phyloP scores from a whole-genome alignment of 257 asterid species.

The Solanum pimpinellifolium region DNA sequence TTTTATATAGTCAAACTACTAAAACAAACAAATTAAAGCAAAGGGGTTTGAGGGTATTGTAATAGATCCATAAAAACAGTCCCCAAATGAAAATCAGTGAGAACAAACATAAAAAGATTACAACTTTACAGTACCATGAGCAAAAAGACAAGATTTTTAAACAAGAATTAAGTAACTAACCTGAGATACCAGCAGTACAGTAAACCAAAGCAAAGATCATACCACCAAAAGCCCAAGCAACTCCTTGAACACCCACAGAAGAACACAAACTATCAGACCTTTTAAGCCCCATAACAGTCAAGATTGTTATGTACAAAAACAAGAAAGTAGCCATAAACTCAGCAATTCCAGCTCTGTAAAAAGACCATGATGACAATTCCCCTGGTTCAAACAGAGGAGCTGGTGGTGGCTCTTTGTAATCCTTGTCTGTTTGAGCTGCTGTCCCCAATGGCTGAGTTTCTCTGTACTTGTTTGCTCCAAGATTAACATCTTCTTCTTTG shows the following conservation, averaged over 20 bases:
- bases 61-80: not conserved
- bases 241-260: slow-evolving; percentile 41
- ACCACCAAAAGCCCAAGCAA: slow-evolving; percentile 54
- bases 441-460: slow-evolving; percentile 40
- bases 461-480: slow-evolving; percentile 38
- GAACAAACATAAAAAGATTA: not conserved
- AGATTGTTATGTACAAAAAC: slow-evolving; percentile 29
- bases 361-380: slow-evolving; percentile 59
- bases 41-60: not conserved
- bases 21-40: not conserved
- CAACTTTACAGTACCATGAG: no score
- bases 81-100: not conserved
- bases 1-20: not conserved
- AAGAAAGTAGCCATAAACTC: slow-evolving; percentile 59
- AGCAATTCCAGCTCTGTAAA: slow-evolving; percentile 66
- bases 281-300: slow-evolving; percentile 37
- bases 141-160: not conserved
- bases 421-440: slow-evolving; percentile 41
- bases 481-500: slow-evolving; percentile 37
- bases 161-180: not conserved
- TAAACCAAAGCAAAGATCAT: slow-evolving; percentile 46
- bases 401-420: slow-evolving; percentile 58
- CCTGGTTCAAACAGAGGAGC: slow-evolving; percentile 60
- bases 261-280: slow-evolving; percentile 23
- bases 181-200: slow-evolving; percentile 50